Evolutionary conservation across 2,329 filamentous ascomycete genomes (phyloP).

Genomic region (Mycocentrospora acerina): DNA sequence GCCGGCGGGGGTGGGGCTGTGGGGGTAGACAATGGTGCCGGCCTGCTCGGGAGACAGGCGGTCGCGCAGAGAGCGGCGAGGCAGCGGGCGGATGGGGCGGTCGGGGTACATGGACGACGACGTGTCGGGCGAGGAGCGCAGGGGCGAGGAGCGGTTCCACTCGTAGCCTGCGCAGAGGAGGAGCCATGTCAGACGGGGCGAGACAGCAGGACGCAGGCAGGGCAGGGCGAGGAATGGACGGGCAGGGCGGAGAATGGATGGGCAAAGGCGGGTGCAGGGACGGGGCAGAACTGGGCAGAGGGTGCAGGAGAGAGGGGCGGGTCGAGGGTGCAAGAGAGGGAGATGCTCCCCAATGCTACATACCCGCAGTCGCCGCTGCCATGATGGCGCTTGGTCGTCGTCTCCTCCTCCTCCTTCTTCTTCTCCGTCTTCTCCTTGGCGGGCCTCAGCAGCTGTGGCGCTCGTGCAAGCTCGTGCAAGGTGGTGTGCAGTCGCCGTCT

Average conservation of each 20-base stretch:
- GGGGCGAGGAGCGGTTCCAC: constrained; percentile 44
- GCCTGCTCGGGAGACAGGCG: constrained; percentile 83
- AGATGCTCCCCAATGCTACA: constrained; percentile 25
- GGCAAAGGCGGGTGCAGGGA: constrained; percentile 12
- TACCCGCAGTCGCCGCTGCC: constrained; percentile 46
- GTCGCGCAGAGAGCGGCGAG: constrained; percentile 84
- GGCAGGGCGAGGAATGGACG: too few species aligned
- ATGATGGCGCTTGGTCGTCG: constrained; percentile 34
- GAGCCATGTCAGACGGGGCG: constrained; percentile 37
- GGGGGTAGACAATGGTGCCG: constrained; percentile 78
- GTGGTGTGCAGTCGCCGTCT: constrained; percentile 12
- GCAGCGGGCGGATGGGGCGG: constrained; percentile 88
- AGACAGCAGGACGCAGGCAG: constrained; percentile 25
- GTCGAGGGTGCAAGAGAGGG: constrained; percentile 20
- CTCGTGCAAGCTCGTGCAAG: constrained; percentile 3
- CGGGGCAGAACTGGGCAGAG: too few species aligned
- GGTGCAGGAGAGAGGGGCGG: constrained; percentile 22
- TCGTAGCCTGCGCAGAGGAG: constrained; percentile 42
- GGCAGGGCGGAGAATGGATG: constrained; percentile 16
- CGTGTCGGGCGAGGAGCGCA: constrained; percentile 62
- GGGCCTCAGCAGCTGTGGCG: constrained; percentile 21
- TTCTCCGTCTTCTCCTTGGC: too few species aligned
- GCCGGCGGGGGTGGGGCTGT: constrained; percentile 67
- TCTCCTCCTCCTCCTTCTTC: too few species aligned
- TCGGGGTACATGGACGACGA: constrained; percentile 81